phyloP scores from a whole-genome alignment of 1,139 yeast genomes.

The Sugiyamaella japonica region DNA sequence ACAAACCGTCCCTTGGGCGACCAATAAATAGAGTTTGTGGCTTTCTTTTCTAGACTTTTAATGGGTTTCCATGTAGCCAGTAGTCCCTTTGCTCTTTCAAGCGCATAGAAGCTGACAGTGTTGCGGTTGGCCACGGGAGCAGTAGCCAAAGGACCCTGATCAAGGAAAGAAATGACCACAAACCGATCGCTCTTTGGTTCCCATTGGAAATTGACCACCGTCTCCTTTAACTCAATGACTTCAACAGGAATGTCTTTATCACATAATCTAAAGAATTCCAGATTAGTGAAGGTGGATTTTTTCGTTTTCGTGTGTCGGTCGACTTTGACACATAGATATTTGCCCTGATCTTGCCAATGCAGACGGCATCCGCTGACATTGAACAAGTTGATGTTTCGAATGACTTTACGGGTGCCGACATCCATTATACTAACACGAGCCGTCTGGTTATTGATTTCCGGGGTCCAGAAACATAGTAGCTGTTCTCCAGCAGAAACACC shows the following conservation, averaged over 20 bases:
- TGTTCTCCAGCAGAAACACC: slow-evolving; percentile 52
- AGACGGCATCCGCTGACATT: slow-evolving; percentile 90
- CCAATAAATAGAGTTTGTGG: slow-evolving; percentile 77
- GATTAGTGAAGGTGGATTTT: slow-evolving; percentile 86
- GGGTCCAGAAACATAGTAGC: slow-evolving; percentile 92
- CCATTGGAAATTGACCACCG: slow-evolving; percentile 89
- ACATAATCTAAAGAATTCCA: slow-evolving; percentile 84
- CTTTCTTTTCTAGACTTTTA: slow-evolving; percentile 60
- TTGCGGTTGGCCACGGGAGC: slow-evolving; percentile 71
- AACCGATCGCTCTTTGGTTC: slow-evolving; percentile 92
- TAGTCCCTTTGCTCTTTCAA: slow-evolving; percentile 55
- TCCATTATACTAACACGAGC: slow-evolving; percentile 94
- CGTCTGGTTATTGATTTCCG: slow-evolving; percentile 87
- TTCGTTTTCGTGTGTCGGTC: slow-evolving; percentile 96
- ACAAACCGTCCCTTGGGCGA: slow-evolving; percentile 93
- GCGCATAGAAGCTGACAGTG: slow-evolving; percentile 76
- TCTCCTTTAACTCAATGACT: slow-evolving; percentile 88
- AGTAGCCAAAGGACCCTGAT: slow-evolving; percentile 35
- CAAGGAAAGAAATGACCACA: slow-evolving; percentile 61
- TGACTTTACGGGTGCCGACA: slow-evolving; percentile 75
- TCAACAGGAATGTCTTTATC: slow-evolving; percentile 96
- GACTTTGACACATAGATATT: slow-evolving; percentile 86
- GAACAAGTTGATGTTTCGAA: slow-evolving; percentile 90
- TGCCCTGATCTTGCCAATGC: slow-evolving; percentile 93
- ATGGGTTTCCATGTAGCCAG: slow-evolving; percentile 60